Conservation (phyloP, 148 eudicot genomes). For the Amaranthus hypochondriacus region DNA sequence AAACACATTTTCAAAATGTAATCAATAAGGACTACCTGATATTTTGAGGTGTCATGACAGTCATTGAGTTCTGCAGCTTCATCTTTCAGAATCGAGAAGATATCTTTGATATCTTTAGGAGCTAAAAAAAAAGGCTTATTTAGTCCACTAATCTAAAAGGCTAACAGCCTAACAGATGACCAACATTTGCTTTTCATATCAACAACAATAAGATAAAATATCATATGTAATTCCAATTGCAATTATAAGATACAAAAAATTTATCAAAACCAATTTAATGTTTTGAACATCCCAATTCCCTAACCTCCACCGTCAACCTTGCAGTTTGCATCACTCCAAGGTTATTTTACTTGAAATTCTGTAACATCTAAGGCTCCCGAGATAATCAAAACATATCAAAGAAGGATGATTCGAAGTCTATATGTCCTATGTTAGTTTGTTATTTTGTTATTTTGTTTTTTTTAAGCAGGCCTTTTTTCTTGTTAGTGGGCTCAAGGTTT, state of each 20-base stretch:
- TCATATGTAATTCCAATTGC: not conserved
- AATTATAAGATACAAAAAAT: not conserved
- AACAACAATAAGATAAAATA: not conserved
- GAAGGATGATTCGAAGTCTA: too few species aligned
- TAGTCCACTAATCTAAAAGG: not conserved
- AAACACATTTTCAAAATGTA: not conserved
- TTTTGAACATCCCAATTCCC: not conserved
- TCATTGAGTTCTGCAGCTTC: constrained; percentile 55
- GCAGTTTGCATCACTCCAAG: too few species aligned
- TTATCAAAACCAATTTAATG: not conserved
- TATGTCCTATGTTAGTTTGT: too few species aligned
- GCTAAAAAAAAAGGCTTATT: constrained; percentile 37
- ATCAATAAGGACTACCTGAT: constrained; percentile 51
- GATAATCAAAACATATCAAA: too few species aligned
- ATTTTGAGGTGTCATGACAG: constrained; percentile 49
- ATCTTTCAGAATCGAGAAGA: constrained; percentile 64
- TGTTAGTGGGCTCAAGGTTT: too few species aligned
- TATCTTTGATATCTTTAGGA: constrained; percentile 78
- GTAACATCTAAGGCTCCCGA: too few species aligned
- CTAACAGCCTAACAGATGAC: not conserved
- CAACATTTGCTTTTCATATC: not conserved
- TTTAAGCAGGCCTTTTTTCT: too few species aligned
- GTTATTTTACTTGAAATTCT: too few species aligned
- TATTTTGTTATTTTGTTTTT: too few species aligned
- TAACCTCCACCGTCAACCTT: too few species aligned